Conservation (phyloP, 805 yeast species). For the Cyberlindnera xishuangbannaensis region DNA sequence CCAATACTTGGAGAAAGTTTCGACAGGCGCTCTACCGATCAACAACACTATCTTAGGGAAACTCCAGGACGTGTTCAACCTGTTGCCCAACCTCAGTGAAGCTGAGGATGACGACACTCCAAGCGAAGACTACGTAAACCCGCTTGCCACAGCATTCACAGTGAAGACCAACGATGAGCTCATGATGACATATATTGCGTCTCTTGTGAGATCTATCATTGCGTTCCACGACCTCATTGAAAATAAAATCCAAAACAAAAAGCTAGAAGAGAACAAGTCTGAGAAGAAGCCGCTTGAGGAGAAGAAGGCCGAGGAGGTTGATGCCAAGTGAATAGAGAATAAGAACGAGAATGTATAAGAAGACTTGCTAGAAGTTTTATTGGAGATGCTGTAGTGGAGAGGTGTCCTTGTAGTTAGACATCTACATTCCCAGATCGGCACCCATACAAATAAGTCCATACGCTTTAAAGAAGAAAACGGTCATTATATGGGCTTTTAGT, state of each 20-base stretch:
- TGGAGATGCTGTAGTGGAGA: too few species aligned
- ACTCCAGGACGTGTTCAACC: conserved; percentile 89
- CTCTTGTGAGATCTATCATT: conserved; percentile 87
- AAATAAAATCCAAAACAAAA: conserved; percentile 83
- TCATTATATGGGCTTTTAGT: too few species aligned
- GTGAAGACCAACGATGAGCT: conserved; percentile 93
- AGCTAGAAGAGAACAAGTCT: conserved; percentile 35
- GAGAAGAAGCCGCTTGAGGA: too few species aligned
- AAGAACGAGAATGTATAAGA: too few species aligned
- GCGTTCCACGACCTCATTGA: conserved; percentile 96
- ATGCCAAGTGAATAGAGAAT: too few species aligned
- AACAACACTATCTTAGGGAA: conserved; percentile 89
- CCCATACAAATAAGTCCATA: too few species aligned
- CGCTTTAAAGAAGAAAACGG: too few species aligned
- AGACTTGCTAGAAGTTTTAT: too few species aligned
- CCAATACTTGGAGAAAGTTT: conserved; percentile 68
- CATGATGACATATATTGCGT: conserved; percentile 87
- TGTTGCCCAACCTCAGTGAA: conserved; percentile 70
- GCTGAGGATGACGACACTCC: conserved; percentile 32
- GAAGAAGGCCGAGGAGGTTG: conserved; percentile 3
- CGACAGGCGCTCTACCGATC: conserved; percentile 67
- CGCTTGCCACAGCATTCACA: conserved; percentile 75
- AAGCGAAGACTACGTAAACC: conserved; percentile 34
- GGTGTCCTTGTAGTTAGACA: too few species aligned
- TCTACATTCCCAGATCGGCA: too few species aligned